These are phyloP conservation scores for Daldinia caldariorum DNA, from an alignment of 495 filamentous ascomycete species.

Conservation along the genomic window DNA sequence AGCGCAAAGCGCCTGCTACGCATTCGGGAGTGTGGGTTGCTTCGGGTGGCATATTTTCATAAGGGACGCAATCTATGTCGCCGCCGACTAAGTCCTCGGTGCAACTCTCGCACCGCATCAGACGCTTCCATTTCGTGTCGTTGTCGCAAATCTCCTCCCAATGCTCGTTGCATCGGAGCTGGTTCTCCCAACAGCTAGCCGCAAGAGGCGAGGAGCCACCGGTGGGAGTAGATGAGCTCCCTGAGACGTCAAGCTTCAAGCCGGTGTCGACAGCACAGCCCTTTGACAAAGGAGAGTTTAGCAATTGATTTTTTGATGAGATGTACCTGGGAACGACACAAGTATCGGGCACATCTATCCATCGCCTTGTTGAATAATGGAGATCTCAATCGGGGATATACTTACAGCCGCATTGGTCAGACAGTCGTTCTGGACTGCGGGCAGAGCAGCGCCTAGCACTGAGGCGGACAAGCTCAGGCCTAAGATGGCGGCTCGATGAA, in stretches of 20 bases:
- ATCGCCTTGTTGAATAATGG: neutral
- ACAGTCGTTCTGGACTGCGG: neutral
- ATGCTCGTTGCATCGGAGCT: slow-evolving; percentile 14
- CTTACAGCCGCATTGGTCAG: neutral
- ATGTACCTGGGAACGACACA: neutral
- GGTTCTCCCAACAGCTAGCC: neutral
- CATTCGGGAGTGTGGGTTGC: slow-evolving; percentile 1
- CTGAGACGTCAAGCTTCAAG: neutral
- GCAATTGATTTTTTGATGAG: neutral
- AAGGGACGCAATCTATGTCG: slow-evolving; percentile 14
- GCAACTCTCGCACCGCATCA: slow-evolving; percentile 3
- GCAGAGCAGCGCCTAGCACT: slow-evolving; percentile 1
- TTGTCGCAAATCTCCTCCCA: slow-evolving; percentile 15
- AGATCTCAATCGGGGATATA: neutral
- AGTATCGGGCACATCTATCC: neutral
- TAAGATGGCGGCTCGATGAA: slow-evolving; percentile 2
- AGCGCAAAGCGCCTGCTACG: neutral
- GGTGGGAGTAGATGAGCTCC: neutral
- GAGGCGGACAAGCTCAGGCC: slow-evolving; percentile 4
- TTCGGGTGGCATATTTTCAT: neutral
- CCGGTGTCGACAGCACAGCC: neutral
- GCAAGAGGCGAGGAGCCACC: neutral
- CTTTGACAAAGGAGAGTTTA: slow-evolving; percentile 4
- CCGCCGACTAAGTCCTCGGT: neutral
- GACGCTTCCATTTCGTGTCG: neutral